A percentile compares a stretch with the other conserved stretches of the same genome.
Evolutionary conservation across 192 early-diverging fungal genomes (phyloP).

Genomic region (Backusella westeae): DNA sequence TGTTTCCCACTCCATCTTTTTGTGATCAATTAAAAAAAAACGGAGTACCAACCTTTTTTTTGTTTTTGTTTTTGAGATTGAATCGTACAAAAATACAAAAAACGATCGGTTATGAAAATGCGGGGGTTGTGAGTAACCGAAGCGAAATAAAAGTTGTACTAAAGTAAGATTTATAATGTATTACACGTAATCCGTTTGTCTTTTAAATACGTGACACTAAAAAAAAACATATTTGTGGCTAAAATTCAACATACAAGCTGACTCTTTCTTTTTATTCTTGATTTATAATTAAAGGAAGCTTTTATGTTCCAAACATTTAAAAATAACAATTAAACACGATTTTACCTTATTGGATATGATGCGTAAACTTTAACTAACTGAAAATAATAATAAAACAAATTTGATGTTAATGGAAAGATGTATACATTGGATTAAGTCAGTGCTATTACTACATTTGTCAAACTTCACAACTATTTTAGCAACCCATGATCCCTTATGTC

Average conservation of each 20-base stretch:
- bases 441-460: conserved; percentile 1
- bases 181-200: not conserved
- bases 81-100: not conserved
- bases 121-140: not conserved
- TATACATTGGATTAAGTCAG: not conserved
- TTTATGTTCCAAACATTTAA: not conserved
- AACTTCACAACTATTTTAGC: not conserved
- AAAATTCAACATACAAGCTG: not conserved
- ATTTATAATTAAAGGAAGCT: not conserved
- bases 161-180: not conserved
- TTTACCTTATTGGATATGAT: not conserved
- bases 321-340: not conserved
- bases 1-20: conserved; percentile 2
- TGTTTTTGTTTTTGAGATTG: not conserved
- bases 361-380: not conserved
- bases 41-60: not conserved
- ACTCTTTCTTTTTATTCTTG: not conserved
- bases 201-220: not conserved
- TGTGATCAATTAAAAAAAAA: not conserved
- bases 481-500: not conserved
- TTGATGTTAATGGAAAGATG: not conserved
- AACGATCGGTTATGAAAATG: conserved; percentile 4
- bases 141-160: not conserved
- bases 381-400: not conserved
- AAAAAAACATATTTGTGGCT: not conserved